phyloP scores from a whole-genome alignment of 176 grass and related monocot species.

The Olyra latifolia region DNA sequence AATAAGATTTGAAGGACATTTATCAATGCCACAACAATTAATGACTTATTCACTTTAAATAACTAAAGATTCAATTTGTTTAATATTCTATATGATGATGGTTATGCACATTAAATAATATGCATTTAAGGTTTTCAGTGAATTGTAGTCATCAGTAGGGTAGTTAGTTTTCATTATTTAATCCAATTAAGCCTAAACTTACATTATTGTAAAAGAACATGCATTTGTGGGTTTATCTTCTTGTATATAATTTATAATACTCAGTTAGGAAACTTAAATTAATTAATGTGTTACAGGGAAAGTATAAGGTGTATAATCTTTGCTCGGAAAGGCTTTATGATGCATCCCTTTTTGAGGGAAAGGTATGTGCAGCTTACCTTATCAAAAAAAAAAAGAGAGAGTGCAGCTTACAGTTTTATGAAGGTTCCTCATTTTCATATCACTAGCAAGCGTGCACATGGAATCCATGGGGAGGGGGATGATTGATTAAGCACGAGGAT shows the following conservation, averaged over 20 bases:
- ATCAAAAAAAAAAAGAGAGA: too few species aligned
- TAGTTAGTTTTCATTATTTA: conserved; percentile 5
- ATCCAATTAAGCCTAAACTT: background rate
- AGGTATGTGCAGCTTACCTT: conserved; percentile 48
- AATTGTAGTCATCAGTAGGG: background rate
- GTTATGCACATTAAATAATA: background rate
- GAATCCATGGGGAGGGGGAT: background rate
- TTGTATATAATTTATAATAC: background rate
- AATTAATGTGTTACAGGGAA: conserved; percentile 66
- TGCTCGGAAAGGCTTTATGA: conserved; percentile 98
- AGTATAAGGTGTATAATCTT: conserved; percentile 99
- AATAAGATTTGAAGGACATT: conserved; percentile 7
- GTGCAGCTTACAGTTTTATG: conserved; percentile 25
- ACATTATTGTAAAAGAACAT: background rate
- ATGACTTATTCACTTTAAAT: conserved; percentile 9
- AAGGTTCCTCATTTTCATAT: conserved; percentile 1
- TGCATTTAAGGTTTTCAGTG: background rate
- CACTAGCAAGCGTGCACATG: background rate
- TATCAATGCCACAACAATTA: background rate
- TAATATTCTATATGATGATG: conserved; percentile 8
- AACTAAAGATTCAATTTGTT: background rate
- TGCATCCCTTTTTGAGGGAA: conserved; percentile 97
- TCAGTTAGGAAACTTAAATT: conserved; percentile 12
- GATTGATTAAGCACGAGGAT: background rate
- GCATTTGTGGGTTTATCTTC: background rate